A percentile compares a stretch with the other conserved stretches of the same genome.
These are phyloP conservation scores for Pseudogymnoascus sp. DNA, from an alignment of 2,329 filamentous ascomycete species.

Conservation along the genomic window DNA sequence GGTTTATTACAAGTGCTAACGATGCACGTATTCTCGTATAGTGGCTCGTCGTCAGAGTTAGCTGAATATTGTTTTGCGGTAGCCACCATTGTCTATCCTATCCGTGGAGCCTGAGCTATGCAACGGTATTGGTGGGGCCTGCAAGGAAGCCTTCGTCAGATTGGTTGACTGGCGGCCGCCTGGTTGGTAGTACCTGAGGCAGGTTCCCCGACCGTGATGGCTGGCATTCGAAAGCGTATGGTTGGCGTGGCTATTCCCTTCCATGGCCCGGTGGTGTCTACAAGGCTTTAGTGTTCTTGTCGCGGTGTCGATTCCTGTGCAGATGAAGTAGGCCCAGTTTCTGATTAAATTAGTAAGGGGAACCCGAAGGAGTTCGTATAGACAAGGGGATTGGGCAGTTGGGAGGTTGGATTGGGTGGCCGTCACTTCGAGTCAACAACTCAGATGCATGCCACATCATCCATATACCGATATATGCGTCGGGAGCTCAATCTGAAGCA, in stretches of 20 bases:
- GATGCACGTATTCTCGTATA: neutral
- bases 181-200: neutral
- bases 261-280: neutral
- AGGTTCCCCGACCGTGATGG: neutral
- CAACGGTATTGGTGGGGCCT: neutral
- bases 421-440: neutral
- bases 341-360: neutral
- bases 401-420: neutral
- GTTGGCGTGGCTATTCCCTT: neutral
- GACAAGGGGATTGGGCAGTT: neutral
- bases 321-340: neutral
- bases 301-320: neutral
- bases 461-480: neutral
- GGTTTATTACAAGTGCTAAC: neutral
- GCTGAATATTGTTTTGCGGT: neutral
- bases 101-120: no score
- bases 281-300: neutral
- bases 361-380: neutral
- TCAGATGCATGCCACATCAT: neutral
- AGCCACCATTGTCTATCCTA: neutral
- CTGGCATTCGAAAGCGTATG: neutral
- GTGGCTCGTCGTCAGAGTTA: neutral
- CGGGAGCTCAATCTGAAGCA: neutral
- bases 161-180: neutral
- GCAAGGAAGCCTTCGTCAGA: neutral